phyloP scores from a whole-genome alignment of 169 alveolate species.

The Ichthyophthirius multifiliis region DNA sequence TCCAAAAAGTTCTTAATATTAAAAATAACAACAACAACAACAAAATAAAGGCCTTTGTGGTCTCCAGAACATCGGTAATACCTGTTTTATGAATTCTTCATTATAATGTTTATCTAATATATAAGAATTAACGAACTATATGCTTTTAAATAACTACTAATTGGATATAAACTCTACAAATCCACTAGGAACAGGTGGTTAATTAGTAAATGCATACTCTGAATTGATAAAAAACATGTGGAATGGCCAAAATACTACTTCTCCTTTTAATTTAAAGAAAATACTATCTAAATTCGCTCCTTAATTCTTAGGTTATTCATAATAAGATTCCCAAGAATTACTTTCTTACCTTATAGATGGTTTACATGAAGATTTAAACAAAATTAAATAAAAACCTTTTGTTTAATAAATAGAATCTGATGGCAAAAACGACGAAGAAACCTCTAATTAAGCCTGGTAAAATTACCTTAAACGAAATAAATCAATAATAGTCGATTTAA shows the following conservation, averaged over 20 bases:
- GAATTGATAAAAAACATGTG: slow-evolving; percentile 25
- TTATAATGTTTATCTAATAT: slow-evolving; percentile 39
- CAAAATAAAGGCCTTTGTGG: slow-evolving; percentile 23
- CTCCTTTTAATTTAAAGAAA: slow-evolving; percentile 51
- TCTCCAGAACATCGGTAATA: slow-evolving; percentile 35
- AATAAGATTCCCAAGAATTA: slow-evolving; percentile 22
- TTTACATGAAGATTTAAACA: slow-evolving; percentile 35
- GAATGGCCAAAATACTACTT: slow-evolving; percentile 4
- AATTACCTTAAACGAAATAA: slow-evolving; percentile 50
- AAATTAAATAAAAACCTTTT: slow-evolving; percentile 2
- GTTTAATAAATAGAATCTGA: slow-evolving; percentile 9
- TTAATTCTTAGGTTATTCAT: slow-evolving; percentile 25
- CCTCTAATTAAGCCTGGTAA: slow-evolving; percentile 38
- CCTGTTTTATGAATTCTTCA: slow-evolving; percentile 51
- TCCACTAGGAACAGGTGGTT: slow-evolving; percentile 41
- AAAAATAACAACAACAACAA: not conserved
- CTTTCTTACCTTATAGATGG: slow-evolving; percentile 26
- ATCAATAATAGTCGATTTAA: slow-evolving; percentile 44
- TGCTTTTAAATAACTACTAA: slow-evolving; percentile 11
- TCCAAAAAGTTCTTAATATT: slow-evolving; percentile 11
- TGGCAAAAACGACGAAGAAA: not conserved
- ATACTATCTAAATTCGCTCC: slow-evolving; percentile 25
- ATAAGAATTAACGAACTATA: slow-evolving; percentile 16
- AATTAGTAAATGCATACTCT: slow-evolving; percentile 37
- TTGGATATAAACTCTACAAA: slow-evolving; percentile 30